Evolutionary conservation across 805 yeast species (phyloP), one percentile per base, ranked within the genome.

Genomic region (Diddensiella santjacobensis): DNA sequence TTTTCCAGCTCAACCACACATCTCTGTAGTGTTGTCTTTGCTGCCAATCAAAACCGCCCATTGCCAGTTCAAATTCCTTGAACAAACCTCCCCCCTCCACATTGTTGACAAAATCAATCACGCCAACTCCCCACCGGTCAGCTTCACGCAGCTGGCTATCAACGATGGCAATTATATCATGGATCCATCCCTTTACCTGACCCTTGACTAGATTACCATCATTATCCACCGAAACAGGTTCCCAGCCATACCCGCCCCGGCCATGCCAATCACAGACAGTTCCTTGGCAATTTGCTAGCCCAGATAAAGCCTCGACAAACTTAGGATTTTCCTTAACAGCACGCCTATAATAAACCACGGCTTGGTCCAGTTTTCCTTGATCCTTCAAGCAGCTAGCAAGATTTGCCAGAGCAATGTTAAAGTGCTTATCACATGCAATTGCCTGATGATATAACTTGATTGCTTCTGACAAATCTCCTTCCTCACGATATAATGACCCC

Each of bases 321-420:
- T 49, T 45, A 3, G 65, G 62, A 29, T 60, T 58, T 10, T 51
- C 58, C n/a, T 53, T 51, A 3, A 64, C 63, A 1, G 68, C 68
- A 11, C 62, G 50, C 3, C 53, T 35, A 48, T 61, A 64, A 39
- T 57, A 64, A 8, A 43, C 43, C n/a, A 59, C 62, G 3, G 68
- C 68, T 23, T 53, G 55, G 17, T 51, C 62, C n/a, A 58, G 48
- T 5, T 60, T 49, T 5, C 67, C 66, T 39, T 55, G 60, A 47
- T 64, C 68, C 45, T 58, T 62, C 22, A 63, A 53, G 4, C 65
- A 60, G 13, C 59, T 54, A n/a, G 67, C 68, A 3, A 64, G 55
- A 38, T 64, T 64, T 15, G 64, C 60, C 5, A 64, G 53, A 13
- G 68, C 68, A 30, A 63, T 62, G 41, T 55, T 57, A 35, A 64